These are phyloP conservation scores for Ceratocystiopsis sp. DNA, from an alignment of 2,329 filamentous ascomycete species.

Conservation along the genomic window DNA sequence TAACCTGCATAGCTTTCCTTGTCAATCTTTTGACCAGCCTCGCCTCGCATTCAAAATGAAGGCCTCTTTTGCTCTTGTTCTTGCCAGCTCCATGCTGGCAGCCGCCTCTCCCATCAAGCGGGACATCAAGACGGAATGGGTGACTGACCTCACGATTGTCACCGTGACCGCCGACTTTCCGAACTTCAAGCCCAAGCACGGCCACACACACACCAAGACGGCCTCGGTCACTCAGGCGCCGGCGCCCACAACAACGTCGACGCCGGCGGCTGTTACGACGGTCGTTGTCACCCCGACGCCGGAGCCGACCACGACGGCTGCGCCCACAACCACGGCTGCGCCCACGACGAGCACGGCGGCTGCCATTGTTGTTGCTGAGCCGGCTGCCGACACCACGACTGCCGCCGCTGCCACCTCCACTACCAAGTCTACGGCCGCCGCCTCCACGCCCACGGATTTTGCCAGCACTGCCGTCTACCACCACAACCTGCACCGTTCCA, in stretches of 20 bases:
- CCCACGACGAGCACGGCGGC: background rate
- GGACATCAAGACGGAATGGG: constrained; percentile 21
- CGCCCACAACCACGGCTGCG: background rate
- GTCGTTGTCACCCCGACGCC: background rate
- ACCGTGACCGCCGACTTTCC: constrained; percentile 22
- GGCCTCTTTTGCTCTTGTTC: constrained; percentile 27
- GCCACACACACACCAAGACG: background rate
- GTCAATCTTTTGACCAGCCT: too few species aligned
- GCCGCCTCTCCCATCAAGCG: constrained; percentile 27
- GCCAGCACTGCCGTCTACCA: constrained; percentile 37
- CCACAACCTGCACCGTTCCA: constrained; percentile 76
- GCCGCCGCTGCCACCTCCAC: background rate
- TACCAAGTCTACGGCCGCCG: constrained; percentile 3
- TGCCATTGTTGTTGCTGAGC: background rate
- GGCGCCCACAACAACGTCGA: constrained; percentile 9
- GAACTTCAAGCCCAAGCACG: background rate
- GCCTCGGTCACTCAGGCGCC: constrained; percentile 8
- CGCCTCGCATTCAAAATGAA: constrained; percentile 26
- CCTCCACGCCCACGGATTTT: constrained; percentile 13
- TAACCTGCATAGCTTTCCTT: too few species aligned
- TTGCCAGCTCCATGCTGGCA: constrained; percentile 28
- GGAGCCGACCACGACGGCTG: background rate
- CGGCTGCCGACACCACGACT: background rate
- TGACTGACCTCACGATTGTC: constrained; percentile 25
- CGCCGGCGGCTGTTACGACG: background rate